Evolutionary conservation across 257 asterid genomes (phyloP), one percentile per base, ranked within the genome.

Genomic region (Pogostemon cablin): DNA sequence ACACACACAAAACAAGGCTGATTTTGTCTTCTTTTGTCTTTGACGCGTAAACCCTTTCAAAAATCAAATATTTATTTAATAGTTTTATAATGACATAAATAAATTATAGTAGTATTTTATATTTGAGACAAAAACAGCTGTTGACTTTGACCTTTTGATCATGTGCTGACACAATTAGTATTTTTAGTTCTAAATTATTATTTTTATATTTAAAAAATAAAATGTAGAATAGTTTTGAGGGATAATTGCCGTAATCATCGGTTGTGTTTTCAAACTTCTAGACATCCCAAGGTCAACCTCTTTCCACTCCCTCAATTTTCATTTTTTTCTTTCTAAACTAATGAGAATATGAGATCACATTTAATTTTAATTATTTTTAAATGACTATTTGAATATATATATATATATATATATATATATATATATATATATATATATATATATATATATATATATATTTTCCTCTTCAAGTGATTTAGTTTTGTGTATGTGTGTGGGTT

Each of bases 171-270:
- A 81, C 78, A 73, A 72, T 81, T 73, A 65, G 61, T 11, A 17
- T 12, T 47, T 54, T 63, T 48, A 4, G 40, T 58, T 73, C 35
- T 20, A 39, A 40, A 47, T 15, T 37, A 7, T 41, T 69, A 48
- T 1, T 59, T 10, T 38, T 10, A 0, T 65, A 48, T 1, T 59
- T 35, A 4, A 11, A 9, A 0, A 11, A 41, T 43, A 39, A 68
- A 60, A 20, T 17, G 44, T 11, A 20, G 2, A 32, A 61, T 56
- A 9, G n/a, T 56, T 49, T 25, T 35, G 64, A 62, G 71, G 65
- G 72, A 71, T 72, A 72, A 62, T 75, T 73, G 86, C 86, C 87
- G 91, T 89, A 86, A 84, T 86, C 83, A 84, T 80, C 91, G 95
- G 85, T 9, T 49, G 81, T 43, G 81, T 34, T 75, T 87, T 76